Base-by-base conservation (phyloP, 1,284 basidiomycete genomes). In the Schizophyllum commune region DNA sequence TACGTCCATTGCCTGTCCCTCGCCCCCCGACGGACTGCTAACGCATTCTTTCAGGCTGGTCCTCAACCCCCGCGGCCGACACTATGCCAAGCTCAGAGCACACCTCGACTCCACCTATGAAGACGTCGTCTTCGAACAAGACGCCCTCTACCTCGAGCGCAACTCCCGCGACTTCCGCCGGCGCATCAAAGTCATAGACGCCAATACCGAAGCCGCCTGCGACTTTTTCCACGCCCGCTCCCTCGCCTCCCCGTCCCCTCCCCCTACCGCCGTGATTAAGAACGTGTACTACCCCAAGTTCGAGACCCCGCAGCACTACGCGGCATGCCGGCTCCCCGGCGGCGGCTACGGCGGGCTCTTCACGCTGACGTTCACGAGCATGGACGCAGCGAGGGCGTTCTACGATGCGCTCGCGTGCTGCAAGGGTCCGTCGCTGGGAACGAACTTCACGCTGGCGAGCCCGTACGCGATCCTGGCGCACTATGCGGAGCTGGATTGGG, bases 111-210 rank as follows among this genome's bases (percentile, higher is more conserved):
- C 74, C 9, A 78, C 74, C 3, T 98, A 90, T 73, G 92, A 97
- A 73, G 96, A 99, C 71, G 79, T 79, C 27, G 97, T 93, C 75
- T 98, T 91, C 70, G 83, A 86, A 69, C 92, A 96, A 73, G 97
- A 99, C 71, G 94, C 94, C 34, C 86, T 98, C 60, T 98, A 90
- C 78, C 92, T 99, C 89, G 96, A 99, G 73, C 90, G 96, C 67
- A 99, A 99, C 75, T 97, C 94, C 20, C 92, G 96, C 58, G 89
- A 98, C 75, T 98, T 98, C 77, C 78, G 83, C 58, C 77, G 78
- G 8, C 91, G 96, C 60, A 83, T 96, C 65, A 79, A 80, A 61
- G 73, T 79, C 60, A 94, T 98, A 73, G 93, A 99, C 73, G 72
- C 75, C 58, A 98, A 97, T 72, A 82, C 96, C 1, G 87, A 91